Evolutionary conservation across 176 grass and related monocot genomes (phyloP), one percentile per base, ranked within the genome.

Genomic region (Phyllostachys edulis): DNA sequence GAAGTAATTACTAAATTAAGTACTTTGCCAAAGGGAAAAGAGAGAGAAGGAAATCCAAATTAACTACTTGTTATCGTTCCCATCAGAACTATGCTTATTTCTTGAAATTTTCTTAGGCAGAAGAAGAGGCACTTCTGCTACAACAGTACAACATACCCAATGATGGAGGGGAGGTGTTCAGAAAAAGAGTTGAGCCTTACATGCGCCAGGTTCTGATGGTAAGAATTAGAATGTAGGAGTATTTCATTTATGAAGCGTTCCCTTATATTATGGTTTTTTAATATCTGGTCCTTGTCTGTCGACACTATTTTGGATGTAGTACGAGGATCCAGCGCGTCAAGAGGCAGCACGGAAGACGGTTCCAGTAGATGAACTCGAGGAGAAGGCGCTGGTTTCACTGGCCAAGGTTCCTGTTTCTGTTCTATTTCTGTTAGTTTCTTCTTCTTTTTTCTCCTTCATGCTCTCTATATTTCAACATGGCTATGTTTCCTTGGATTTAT

Each of bases 101-200:
- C 67, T 69, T 67, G 18, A 55, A 56, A 49, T n/a, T 80, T 75
- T 86, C 38, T 36, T 90, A 96, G 91, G 96, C 91, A 1, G 96
- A 94, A 76, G 96, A 99, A 87, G 96, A 94, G 78, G 93, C 91
- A 78, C 87, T 99, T 74, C 76, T 99, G 13, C 41, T 94, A 26
- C 93, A 99, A 80, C 85, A 86, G 13, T 94, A 87, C 69, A 91
- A 23, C 38, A 72, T 73, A 27, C 64, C 1, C 3, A 85, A 76
- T 94, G 84, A 92, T 21, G 91, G 84, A 42, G 80, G 54, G 24
- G 91, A 89, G 72, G 59, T 76, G 18, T 96, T 94, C 42, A 92
- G 80, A 84, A 46, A 75, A 67, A 82, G 61, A 41, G 85, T 99
- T 77, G 89, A 90, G 79, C 88, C 89, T 63, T 99, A 94, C 68